Base-by-base conservation (phyloP, 2,329 filamentous ascomycete genomes). In the Aspergillus flavus region DNA sequence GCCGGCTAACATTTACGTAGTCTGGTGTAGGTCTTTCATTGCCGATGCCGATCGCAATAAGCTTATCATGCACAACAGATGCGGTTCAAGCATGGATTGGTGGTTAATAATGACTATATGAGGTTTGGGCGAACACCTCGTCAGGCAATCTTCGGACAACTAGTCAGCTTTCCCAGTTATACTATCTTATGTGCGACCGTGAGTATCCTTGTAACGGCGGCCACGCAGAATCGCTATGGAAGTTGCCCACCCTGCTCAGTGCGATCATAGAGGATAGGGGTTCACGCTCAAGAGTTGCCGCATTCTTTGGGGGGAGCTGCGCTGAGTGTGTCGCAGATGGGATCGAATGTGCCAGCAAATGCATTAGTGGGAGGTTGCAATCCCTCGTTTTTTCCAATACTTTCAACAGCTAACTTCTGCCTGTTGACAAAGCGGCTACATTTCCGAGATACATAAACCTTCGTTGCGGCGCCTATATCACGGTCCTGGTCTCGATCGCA, bases 401-500 rank as follows among this genome's bases (percentile, higher is more conserved):
- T 21, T 19, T 11, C 21, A 23, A 23, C 21, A 23, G 21, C 34
- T 21, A 28, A 41, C 46, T 46, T 19, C 12, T 26, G 19, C 21
- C 21, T 2, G 21, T 87, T 78, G 86, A 87, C 67, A 74, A 87
- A 56, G 80, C 85, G 0, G 83, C 81, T 1, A 72, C 86, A 0
- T 82, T 81, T 62, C 84, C 85, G 0, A 78, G 76, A 46, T 86
- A 82, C 64, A 81, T 88, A 73, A 86, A 85, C 70, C 87, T 87
- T 62, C 76, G 84, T 5, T 80, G 86, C 2, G 86, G 86, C 1
- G 79, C 80, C 3, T 83, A 83, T 63, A 73, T 87, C 46, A 81
- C 79, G 5, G 76, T 81, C 0, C 65, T 84, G 1, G 11, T 72
- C 2, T 68, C 68, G 4, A 60, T 67, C 6, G 70, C 64, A 11